Evolutionary conservation across 1,139 yeast genomes (phyloP).

Genomic region (Yamadazyma atlantica): DNA sequence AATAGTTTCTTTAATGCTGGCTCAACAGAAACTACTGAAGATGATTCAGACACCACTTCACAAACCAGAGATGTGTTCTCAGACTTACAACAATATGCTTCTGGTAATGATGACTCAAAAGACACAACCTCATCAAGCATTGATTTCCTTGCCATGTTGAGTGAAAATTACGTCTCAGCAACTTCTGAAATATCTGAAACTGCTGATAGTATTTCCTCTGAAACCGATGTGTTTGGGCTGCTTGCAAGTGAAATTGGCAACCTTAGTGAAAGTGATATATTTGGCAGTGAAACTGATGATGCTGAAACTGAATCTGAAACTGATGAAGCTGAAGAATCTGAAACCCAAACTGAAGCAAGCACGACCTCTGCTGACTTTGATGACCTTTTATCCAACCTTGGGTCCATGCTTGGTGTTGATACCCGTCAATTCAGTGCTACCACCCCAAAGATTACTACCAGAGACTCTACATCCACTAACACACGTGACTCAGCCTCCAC

Average conservation of each 20-base stretch:
- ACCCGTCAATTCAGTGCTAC: not conserved
- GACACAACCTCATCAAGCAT: too few species aligned
- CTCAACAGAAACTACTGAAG: not conserved
- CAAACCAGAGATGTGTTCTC: not conserved
- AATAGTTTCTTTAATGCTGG: slow-evolving; percentile 9
- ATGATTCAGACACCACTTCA: too few species aligned
- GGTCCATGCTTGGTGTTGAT: not conserved
- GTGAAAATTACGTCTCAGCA: not conserved
- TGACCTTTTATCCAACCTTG: not conserved
- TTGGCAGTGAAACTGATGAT: slow-evolving; percentile 1
- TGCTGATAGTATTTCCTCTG: too few species aligned
- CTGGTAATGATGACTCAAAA: not conserved
- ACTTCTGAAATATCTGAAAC: slow-evolving; percentile 3
- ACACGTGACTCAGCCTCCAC: not conserved
- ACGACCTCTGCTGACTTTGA: not conserved
- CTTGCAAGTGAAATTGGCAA: too few species aligned
- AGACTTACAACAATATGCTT: not conserved
- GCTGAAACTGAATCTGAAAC: slow-evolving; percentile 1
- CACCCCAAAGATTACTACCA: not conserved
- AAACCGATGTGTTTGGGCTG: too few species aligned
- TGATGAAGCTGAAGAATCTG: not conserved
- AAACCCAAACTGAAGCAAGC: too few species aligned
- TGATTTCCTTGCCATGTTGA: slow-evolving; percentile 6
- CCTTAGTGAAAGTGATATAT: slow-evolving; percentile 1
- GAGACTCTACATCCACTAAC: not conserved